These are phyloP conservation scores for Geotrichum macrosporum DNA, from an alignment of 1,139 yeast genomes.

Conservation along the genomic window DNA sequence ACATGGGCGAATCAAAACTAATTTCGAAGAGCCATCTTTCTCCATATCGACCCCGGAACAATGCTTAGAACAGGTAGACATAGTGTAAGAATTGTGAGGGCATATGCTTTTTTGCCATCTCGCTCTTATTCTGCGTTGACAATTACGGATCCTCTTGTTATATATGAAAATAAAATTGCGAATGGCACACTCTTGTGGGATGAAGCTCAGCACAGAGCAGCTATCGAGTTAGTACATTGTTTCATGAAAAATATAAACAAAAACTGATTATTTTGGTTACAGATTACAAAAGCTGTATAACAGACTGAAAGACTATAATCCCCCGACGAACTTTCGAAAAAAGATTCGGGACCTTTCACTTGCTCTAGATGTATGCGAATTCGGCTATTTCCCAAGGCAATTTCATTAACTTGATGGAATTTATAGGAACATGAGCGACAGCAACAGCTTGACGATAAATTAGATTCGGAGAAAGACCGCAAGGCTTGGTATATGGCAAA, in stretches of 20 bases:
- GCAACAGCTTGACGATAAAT: constrained; percentile 18
- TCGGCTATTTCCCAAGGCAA: constrained; percentile 11
- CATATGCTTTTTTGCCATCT: neutral
- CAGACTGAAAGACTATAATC: constrained; percentile 56
- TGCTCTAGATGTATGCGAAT: constrained; percentile 26
- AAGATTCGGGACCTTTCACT: constrained; percentile 37
- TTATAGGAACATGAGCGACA: constrained; percentile 16
- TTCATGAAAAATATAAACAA: no score
- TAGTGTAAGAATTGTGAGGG: neutral
- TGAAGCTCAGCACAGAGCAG: constrained; percentile 56
- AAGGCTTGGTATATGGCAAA: constrained; percentile 29
- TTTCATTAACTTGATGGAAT: constrained; percentile 7
- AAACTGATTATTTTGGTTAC: neutral
- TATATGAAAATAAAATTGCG: constrained; percentile 53
- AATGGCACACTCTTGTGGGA: constrained; percentile 53
- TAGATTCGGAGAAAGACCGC: constrained; percentile 17
- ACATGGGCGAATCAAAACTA: constrained; percentile 3
- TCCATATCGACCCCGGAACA: no score
- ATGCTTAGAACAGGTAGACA: constrained; percentile 11
- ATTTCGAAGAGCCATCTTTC: no score
- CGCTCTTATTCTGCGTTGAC: constrained; percentile 32
- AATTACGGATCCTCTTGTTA: constrained; percentile 59
- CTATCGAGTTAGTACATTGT: constrained; percentile 44
- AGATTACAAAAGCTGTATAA: constrained; percentile 55
- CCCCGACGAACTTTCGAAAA: constrained; percentile 51